Base-by-base conservation (phyloP, 2,329 filamentous ascomycete species). In the Talaromyces islandicus region DNA sequence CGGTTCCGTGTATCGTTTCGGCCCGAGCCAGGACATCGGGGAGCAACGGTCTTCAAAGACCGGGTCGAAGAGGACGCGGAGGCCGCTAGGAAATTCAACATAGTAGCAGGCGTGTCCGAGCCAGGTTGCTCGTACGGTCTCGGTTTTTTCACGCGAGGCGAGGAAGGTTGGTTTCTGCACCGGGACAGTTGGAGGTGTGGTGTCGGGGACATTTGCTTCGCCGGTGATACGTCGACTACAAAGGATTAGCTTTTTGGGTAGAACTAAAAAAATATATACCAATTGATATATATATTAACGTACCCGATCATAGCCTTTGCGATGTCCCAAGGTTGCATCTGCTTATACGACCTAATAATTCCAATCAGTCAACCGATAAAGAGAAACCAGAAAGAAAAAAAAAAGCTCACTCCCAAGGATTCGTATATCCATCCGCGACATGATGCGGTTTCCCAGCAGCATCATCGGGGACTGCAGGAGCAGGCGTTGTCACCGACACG, bases 41-140 rank as follows among this genome's bases (percentile, higher is more conserved):
- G 88, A 87, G 77, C 93, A 97, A 67, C 91, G 86, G 64, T 91
- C 86, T 71, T 93, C 91, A 66, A 97, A 96, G 35, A 97, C 92
- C 1, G 93, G 93, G 70, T 97, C 93, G 72, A 96, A 97, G 3
- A 97, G 84, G 3, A 96, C 91, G 58, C 93, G 87, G 57, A 97
- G 80, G 0, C 93, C 93, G 14, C 84, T 83, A 1, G 92, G 91
- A 68, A 92, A 97, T 74, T 97, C 93, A 66, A 96, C 85, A 69
- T 91, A 92, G 78, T 92, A 96, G 78, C 92, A 96, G 3, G 93
- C 92, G 73, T 97, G 93, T 38, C 93, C 93, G 2, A 97, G 85
- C 93, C 93, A 97, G 46, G 93, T 97, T 35, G 92, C 90, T 58
- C 92, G 86, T 10, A 61, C 17, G 46, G 83, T 80, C n/a, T 75